Conservation (phyloP, 148 eudicot genomes). For the Linanthus parryae region DNA sequence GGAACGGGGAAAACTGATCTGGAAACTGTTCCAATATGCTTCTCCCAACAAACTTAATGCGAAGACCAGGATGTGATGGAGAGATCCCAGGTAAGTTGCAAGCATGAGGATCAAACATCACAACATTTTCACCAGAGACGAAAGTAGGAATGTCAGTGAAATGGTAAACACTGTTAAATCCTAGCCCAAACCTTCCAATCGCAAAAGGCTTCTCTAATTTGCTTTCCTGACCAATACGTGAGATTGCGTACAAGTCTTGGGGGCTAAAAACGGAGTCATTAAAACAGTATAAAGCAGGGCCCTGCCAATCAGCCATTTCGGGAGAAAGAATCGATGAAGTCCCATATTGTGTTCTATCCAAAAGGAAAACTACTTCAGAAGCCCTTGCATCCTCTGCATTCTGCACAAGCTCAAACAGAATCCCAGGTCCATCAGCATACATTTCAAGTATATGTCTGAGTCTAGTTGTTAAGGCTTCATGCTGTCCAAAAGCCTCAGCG, state of each 20-base stretch:
- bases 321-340: slow-evolving; percentile 96
- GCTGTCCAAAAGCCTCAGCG: slow-evolving; percentile 99
- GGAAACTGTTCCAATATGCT: slow-evolving; percentile 92
- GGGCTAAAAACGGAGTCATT: slow-evolving; percentile 91
- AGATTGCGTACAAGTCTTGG: slow-evolving; percentile 90
- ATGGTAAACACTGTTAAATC: slow-evolving; percentile 96
- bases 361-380: slow-evolving; percentile 72
- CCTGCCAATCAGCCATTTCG: slow-evolving; percentile 99
- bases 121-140: slow-evolving; percentile 97
- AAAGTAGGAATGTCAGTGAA: slow-evolving; percentile 92
- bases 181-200: slow-evolving; percentile 97
- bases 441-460: slow-evolving; percentile 97
- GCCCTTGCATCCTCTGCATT: slow-evolving; percentile 99
- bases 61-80: slow-evolving; percentile 95
- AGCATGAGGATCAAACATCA: slow-evolving; percentile 99
- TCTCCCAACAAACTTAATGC: slow-evolving; percentile 86
- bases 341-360: slow-evolving; percentile 93
- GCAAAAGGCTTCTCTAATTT: slow-evolving; percentile 97
- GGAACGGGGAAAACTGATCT: slow-evolving; percentile 95
- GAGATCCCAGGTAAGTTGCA: slow-evolving; percentile 94
- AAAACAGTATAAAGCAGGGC: slow-evolving; percentile 93
- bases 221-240: slow-evolving; percentile 99
- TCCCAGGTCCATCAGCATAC: slow-evolving; percentile 99
- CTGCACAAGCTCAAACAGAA: slow-evolving; percentile 94
- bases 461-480: slow-evolving; percentile 96